phyloP scores from a whole-genome alignment of 2,329 filamentous ascomycete genomes.

The Penicillium verrucosum region DNA sequence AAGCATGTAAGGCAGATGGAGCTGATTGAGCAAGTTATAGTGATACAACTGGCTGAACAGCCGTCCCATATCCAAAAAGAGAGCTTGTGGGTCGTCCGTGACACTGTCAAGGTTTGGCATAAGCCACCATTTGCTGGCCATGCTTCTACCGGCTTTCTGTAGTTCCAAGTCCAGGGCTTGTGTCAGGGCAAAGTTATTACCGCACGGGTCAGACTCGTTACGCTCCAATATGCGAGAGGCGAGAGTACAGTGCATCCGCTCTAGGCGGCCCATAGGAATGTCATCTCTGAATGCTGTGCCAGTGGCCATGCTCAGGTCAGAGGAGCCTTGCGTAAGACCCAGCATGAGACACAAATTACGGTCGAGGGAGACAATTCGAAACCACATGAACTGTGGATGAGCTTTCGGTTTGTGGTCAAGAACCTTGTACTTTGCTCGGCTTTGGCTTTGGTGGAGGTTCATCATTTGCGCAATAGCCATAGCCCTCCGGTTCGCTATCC shows the following conservation, averaged over 20 bases:
- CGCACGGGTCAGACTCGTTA: slow-evolving; percentile 3
- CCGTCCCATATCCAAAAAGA: slow-evolving; percentile 33
- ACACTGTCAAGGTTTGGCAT: slow-evolving; percentile 11
- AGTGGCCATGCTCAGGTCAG: slow-evolving; percentile 38
- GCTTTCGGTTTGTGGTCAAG: slow-evolving; percentile 3
- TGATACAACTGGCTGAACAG: slow-evolving; percentile 52
- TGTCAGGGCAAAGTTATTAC: slow-evolving; percentile 40
- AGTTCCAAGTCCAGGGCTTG: slow-evolving; percentile 31
- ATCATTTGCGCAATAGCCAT: slow-evolving; percentile 44
- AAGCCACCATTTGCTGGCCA: slow-evolving; percentile 51
- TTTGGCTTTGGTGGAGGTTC: slow-evolving; percentile 39
- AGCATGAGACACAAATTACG: slow-evolving; percentile 42
- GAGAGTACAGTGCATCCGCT: slow-evolving; percentile 46
- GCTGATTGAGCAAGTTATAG: slow-evolving; percentile 50
- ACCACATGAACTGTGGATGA: slow-evolving; percentile 36
- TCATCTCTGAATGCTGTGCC: slow-evolving; percentile 35
- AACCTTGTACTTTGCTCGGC: slow-evolving; percentile 1
- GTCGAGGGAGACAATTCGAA: slow-evolving; percentile 39
- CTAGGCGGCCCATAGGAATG: slow-evolving; percentile 48
- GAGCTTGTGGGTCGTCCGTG: not conserved
- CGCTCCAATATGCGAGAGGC: slow-evolving; percentile 41
- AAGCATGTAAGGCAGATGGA: slow-evolving; percentile 58
- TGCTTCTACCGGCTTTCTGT: slow-evolving; percentile 39
- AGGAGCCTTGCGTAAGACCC: slow-evolving; percentile 36
- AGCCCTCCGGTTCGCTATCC: slow-evolving; percentile 40